Evolutionary conservation across 176 grass and related monocot genomes (phyloP).

Genomic region (Zoysia pacifica): DNA sequence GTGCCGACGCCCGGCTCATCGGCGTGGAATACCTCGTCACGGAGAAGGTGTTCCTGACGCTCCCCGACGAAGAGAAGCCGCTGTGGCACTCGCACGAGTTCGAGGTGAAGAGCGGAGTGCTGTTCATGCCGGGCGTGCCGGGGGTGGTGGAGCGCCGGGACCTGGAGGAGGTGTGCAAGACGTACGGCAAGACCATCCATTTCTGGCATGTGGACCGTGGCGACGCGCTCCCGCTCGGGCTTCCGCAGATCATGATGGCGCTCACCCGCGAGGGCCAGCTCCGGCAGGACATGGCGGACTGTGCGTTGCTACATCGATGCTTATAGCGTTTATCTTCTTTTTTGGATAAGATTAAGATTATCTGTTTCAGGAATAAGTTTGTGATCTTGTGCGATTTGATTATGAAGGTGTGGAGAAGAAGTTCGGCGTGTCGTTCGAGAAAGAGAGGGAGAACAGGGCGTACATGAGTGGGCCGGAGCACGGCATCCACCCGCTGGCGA

Average conservation of each 20-base stretch:
- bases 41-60: conserved; percentile 62
- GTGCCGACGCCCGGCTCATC: conserved; percentile 59
- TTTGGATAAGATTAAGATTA: too few relatives aligned
- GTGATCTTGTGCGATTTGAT: not conserved
- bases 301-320: conserved; percentile 14
- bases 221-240: conserved; percentile 67
- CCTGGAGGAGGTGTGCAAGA: conserved; percentile 58
- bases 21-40: conserved; percentile 78
- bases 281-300: conserved; percentile 41
- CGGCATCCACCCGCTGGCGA: conserved; percentile 88
- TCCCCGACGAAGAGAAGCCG: conserved; percentile 83
- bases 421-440: conserved; percentile 67
- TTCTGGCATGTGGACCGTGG: conserved; percentile 96
- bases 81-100: conserved; percentile 94
- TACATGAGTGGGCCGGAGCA: conserved; percentile 72
- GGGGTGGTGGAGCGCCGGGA: conserved; percentile 57
- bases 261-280: conserved; percentile 77
- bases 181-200: conserved; percentile 81
- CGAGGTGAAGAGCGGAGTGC: conserved; percentile 72
- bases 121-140: conserved; percentile 75
- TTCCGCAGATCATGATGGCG: conserved; percentile 84
- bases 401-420: conserved; percentile 66
- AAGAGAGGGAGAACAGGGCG: conserved; percentile 66
- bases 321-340: not conserved
- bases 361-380: not conserved